Base-by-base conservation (phyloP, 345 rosid species). In the Euphorbia pulcherrima region DNA sequence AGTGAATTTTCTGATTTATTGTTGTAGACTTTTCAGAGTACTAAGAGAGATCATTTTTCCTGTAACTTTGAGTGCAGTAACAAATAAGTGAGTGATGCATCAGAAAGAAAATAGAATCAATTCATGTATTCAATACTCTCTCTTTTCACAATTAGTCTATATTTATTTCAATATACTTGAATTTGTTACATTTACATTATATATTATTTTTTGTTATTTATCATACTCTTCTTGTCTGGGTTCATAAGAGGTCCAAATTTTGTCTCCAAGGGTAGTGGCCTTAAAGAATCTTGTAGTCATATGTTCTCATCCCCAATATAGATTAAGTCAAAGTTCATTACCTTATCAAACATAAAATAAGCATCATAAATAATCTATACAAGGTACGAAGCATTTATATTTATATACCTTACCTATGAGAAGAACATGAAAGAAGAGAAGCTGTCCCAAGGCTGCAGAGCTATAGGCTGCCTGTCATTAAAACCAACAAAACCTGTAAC, bases 371-470 rank as follows among this genome's bases (percentile, higher is more conserved):
- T 20, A 13, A 60, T 44, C 41, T 53, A 41, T 54, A 16, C 47
- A 30, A 46, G 54, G 41, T n/a, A n/a, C n/a, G n/a, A n/a, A 24
- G 12, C n/a, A 26, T 18, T 13, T 26, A 20, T 30, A 52, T 17
- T 79, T 79, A 52, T 17, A 77, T 79, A 93, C 97, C 96, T 94
- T 94, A 70, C 97, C 86, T 50, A 91, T 94, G 68, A 94, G 96
- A 82, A 94, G 96, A 51, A 87, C 83, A 73, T 91, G 97, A 79
- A 94, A 94, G 77, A 94, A 80, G 84, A 94, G 89, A 70, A 94
- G 97, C 77, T 94, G 97, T 29, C 97, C 96, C 87, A 94, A 83
- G 39, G 97, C 99, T 4, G 97, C 99, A 0, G 97, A 78, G 54
- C 99, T 86, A 67, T 89, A 94, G 60, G 89, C 86, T 13, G 60